Evolutionary conservation across 352 stramenopile genomes (phyloP).

Genomic region (Globisporangium radiosum): DNA sequence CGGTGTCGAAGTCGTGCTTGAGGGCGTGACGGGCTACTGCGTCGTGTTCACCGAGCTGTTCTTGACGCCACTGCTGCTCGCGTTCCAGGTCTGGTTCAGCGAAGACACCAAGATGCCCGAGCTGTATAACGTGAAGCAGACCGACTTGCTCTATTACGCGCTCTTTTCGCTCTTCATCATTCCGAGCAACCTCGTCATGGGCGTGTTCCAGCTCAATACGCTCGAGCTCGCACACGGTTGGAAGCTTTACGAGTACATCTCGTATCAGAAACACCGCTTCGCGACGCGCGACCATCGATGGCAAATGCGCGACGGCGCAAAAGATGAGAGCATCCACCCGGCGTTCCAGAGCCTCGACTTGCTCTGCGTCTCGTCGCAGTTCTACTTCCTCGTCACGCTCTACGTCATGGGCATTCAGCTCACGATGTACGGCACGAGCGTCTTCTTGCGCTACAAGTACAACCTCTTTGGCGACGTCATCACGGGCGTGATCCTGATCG

Average conservation of each 20-base stretch:
- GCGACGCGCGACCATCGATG: slow-evolving; percentile 90
- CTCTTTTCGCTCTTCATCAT: slow-evolving; percentile 95
- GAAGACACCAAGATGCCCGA: slow-evolving; percentile 88
- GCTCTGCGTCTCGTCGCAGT: slow-evolving; percentile 93
- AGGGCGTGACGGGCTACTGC: slow-evolving; percentile 87
- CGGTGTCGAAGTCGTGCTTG: slow-evolving; percentile 92
- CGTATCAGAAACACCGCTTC: slow-evolving; percentile 95
- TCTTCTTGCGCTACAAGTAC: slow-evolving; percentile 92
- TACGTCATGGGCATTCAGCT: slow-evolving; percentile 86
- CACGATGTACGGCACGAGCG: slow-evolving; percentile 91
- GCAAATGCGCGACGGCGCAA: slow-evolving; percentile 76
- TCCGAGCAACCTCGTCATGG: slow-evolving; percentile 90
- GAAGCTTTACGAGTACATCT: slow-evolving; percentile 97
- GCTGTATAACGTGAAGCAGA: slow-evolving; percentile 90
- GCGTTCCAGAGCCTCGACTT: slow-evolving; percentile 92
- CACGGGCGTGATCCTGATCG: slow-evolving; percentile 83
- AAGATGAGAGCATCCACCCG: slow-evolving; percentile 92
- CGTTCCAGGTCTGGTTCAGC: slow-evolving; percentile 89
- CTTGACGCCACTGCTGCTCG: slow-evolving; percentile 76
- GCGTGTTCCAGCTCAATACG: slow-evolving; percentile 93
- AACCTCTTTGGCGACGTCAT: slow-evolving; percentile 91
- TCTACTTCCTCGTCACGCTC: slow-evolving; percentile 88
- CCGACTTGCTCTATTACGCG: slow-evolving; percentile 93
- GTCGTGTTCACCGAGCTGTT: slow-evolving; percentile 88
- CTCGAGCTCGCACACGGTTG: slow-evolving; percentile 95